Evolutionary conservation across 768 basidiomycete species (phyloP).

Genomic region (Russula foetens): DNA sequence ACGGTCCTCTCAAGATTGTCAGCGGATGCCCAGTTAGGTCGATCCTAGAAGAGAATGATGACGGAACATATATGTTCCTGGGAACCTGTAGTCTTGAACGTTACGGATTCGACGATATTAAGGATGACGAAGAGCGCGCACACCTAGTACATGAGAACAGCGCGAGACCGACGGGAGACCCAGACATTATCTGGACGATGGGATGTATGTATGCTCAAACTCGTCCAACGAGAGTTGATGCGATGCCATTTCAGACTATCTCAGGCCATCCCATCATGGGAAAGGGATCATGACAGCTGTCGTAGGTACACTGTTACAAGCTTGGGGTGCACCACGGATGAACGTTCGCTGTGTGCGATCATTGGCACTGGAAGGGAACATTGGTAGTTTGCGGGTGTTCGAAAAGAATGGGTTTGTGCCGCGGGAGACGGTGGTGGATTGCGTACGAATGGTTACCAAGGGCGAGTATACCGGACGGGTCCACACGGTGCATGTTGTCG

Average conservation of each 20-base stretch:
- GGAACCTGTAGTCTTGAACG: constrained; percentile 37
- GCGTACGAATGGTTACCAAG: constrained; percentile 32
- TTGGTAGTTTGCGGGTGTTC: constrained; percentile 55
- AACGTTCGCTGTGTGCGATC: constrained; percentile 38
- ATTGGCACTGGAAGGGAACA: constrained; percentile 43
- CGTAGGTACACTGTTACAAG: constrained; percentile 41
- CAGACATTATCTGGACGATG: constrained; percentile 49
- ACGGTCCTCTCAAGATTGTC: constrained; percentile 15
- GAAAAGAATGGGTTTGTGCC: constrained; percentile 54
- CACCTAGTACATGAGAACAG: constrained; percentile 35
- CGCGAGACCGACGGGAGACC: constrained; percentile 38
- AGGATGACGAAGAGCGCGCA: constrained; percentile 33
- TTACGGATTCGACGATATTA: constrained; percentile 27
- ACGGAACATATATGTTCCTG: constrained; percentile 46
- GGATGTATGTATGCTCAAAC: constrained; percentile 38
- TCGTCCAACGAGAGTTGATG: not conserved
- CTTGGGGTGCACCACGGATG: constrained; percentile 65
- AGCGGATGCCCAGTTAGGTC: constrained; percentile 4
- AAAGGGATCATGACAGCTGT: constrained; percentile 70
- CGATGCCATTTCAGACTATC: constrained; percentile 39
- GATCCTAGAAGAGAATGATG: constrained; percentile 18
- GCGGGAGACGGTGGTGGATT: constrained; percentile 33
- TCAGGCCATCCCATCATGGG: constrained; percentile 53
- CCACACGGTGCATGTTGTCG: constrained; percentile 21
- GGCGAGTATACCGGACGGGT: constrained; percentile 22